Evolutionary conservation across 179 eudicot species (phyloP).

Genomic region (Nepenthes alata): DNA sequence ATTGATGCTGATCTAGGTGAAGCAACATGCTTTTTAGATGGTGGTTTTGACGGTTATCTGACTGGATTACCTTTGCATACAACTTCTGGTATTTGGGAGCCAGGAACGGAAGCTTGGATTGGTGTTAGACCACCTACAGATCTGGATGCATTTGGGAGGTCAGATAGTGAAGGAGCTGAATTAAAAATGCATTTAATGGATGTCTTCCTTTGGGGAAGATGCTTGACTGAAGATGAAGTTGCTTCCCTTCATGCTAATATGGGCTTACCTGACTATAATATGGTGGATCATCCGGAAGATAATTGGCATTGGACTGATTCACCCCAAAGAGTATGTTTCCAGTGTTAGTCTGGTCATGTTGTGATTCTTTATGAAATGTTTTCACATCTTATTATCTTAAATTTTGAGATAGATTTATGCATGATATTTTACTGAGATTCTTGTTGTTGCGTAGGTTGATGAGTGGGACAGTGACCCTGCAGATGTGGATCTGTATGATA

Average conservation of each 20-base stretch:
- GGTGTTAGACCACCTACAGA: constrained; percentile 86
- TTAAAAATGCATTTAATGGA: constrained; percentile 95
- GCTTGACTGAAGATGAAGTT: constrained; percentile 92
- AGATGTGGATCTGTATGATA: constrained; percentile 93
- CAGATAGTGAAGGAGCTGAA: constrained; percentile 94
- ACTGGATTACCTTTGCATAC: constrained; percentile 58
- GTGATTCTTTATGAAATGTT: neutral
- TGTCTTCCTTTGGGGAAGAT: constrained; percentile 96
- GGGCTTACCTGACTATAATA: constrained; percentile 55
- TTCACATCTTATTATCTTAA: neutral
- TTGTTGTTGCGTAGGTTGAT: constrained; percentile 48
- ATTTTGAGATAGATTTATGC: neutral
- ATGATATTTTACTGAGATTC: neutral
- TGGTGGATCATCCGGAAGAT: constrained; percentile 71
- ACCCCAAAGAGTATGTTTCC: constrained; percentile 61
- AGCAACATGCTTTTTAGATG: constrained; percentile 90
- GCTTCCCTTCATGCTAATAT: constrained; percentile 58
- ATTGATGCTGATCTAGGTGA: constrained; percentile 93
- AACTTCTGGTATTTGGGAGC: constrained; percentile 69
- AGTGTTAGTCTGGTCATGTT: neutral
- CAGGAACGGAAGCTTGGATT: constrained; percentile 88
- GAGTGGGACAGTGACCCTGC: constrained; percentile 99
- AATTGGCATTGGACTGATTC: constrained; percentile 94
- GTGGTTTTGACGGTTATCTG: constrained; percentile 78
- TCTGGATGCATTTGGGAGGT: constrained; percentile 88